Evolutionary conservation across 768 basidiomycete species (phyloP).

Genomic region (Sutorius australiensis): DNA sequence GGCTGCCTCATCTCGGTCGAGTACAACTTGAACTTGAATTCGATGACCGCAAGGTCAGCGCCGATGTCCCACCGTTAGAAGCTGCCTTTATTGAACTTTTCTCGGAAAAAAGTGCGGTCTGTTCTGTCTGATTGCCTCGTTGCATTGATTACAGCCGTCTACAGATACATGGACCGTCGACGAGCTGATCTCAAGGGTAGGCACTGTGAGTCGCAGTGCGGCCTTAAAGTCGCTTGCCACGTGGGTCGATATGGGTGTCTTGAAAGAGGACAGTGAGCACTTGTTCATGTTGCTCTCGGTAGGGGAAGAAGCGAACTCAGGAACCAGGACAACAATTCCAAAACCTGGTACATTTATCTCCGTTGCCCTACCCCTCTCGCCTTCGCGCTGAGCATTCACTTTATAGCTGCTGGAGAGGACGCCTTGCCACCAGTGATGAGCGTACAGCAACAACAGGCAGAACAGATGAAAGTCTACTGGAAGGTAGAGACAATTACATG

Average conservation of each 20-base stretch:
- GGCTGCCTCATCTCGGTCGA: conserved; percentile 87
- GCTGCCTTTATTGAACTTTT: conserved; percentile 90
- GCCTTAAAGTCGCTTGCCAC: conserved; percentile 73
- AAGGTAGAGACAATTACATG: conserved; percentile 47
- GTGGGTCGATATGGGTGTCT: conserved; percentile 80
- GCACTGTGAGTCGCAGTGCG: conserved; percentile 57
- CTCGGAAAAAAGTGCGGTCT: conserved; percentile 54
- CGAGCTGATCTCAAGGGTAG: conserved; percentile 61
- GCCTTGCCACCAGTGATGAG: conserved; percentile 48
- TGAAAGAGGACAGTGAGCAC: conserved; percentile 63
- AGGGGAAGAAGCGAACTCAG: conserved; percentile 43
- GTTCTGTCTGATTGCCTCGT: not conserved
- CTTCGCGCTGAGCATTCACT: not conserved
- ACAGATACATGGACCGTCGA: conserved; percentile 69
- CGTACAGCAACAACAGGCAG: conserved; percentile 71
- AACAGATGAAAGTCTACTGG: conserved; percentile 88
- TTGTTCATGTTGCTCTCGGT: conserved; percentile 64
- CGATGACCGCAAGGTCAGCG: conserved; percentile 70
- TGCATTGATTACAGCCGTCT: not conserved
- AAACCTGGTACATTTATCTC: conserved; percentile 23
- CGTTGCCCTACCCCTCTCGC: not conserved
- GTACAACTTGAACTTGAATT: conserved; percentile 78
- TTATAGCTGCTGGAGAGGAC: conserved; percentile 38
- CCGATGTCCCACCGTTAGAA: conserved; percentile 82
- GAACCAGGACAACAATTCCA: conserved; percentile 16